Evolutionary conservation across 2,329 filamentous ascomycete genomes (phyloP).

Genomic region (Pleurostoma richardsiae): DNA sequence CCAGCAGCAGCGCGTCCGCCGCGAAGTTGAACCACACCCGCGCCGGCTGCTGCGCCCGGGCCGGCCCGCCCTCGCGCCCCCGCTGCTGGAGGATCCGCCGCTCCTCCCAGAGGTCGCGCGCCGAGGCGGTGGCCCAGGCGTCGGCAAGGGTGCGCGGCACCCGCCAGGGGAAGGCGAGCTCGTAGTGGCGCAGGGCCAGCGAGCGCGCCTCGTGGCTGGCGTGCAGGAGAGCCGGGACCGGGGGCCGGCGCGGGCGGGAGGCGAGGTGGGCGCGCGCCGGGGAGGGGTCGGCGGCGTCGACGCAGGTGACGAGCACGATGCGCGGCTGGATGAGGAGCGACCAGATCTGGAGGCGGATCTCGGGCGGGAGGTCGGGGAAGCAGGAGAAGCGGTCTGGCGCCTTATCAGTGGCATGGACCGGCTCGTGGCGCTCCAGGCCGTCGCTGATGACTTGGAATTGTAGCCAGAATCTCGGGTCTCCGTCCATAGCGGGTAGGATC

Average conservation of each 20-base stretch:
- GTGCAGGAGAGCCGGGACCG: constrained; percentile 36
- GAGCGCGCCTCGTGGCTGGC: constrained; percentile 36
- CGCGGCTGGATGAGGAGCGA: constrained; percentile 36
- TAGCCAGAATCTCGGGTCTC: constrained; percentile 31
- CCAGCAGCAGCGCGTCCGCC: constrained; percentile 39
- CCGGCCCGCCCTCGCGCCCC: no score
- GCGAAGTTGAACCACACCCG: constrained; percentile 42
- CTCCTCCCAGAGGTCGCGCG: constrained; percentile 16
- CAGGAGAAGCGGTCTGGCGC: constrained; percentile 19
- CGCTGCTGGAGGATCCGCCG: no score
- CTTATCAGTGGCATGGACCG: not conserved
- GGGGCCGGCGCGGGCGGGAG: constrained; percentile 7
- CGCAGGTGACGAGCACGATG: constrained; percentile 36
- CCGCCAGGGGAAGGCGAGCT: constrained; percentile 40
- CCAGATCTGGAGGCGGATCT: constrained; percentile 46
- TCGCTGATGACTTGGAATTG: constrained; percentile 39
- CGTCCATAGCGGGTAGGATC: no score
- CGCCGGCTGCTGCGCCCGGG: no score
- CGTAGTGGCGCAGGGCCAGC: constrained; percentile 37
- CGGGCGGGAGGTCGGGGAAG: constrained; percentile 36
- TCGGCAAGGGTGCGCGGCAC: constrained; percentile 31
- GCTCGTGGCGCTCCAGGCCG: constrained; percentile 21
- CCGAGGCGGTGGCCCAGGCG: constrained; percentile 17
- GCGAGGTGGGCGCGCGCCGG: constrained; percentile 16
- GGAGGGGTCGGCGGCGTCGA: constrained; percentile 16